Conservation (phyloP, 2,329 filamentous ascomycete genomes). For the Aschersonia sp. region DNA sequence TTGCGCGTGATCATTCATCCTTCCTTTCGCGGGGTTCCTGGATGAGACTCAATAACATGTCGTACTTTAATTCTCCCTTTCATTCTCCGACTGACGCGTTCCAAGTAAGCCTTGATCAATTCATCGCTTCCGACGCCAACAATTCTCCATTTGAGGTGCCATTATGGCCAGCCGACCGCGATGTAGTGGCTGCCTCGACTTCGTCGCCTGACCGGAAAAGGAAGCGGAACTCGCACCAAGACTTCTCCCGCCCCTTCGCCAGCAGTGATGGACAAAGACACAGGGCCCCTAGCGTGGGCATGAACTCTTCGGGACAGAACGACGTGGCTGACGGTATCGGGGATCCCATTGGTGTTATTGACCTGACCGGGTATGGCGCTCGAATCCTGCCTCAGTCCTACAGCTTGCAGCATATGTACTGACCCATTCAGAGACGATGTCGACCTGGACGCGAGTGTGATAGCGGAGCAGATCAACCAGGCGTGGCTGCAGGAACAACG, state of each 20-base stretch:
- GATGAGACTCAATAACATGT: background rate
- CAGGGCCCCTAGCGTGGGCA: slow-evolving; percentile 10
- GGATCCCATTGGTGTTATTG: slow-evolving; percentile 18
- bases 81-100: background rate
- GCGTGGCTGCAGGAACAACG: slow-evolving; percentile 15
- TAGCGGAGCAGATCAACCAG: slow-evolving; percentile 17
- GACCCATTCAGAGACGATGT: slow-evolving; percentile 16
- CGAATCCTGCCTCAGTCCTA: background rate
- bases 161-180: too few relatives aligned
- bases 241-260: slow-evolving; percentile 5
- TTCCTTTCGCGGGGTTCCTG: too few relatives aligned
- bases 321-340: background rate
- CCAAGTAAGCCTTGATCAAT: background rate
- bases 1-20: too few relatives aligned
- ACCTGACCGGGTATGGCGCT: slow-evolving; percentile 24
- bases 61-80: background rate
- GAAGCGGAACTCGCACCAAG: slow-evolving; percentile 14
- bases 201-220: slow-evolving; percentile 11
- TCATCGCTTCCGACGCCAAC: too few relatives aligned
- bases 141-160: background rate
- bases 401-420: background rate
- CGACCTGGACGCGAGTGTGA: slow-evolving; percentile 11
- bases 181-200: too few relatives aligned
- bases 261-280: slow-evolving; percentile 18
- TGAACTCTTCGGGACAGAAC: too few relatives aligned